Base-by-base conservation (phyloP, 2,329 filamentous ascomycete genomes). In the Onygena corvina region DNA sequence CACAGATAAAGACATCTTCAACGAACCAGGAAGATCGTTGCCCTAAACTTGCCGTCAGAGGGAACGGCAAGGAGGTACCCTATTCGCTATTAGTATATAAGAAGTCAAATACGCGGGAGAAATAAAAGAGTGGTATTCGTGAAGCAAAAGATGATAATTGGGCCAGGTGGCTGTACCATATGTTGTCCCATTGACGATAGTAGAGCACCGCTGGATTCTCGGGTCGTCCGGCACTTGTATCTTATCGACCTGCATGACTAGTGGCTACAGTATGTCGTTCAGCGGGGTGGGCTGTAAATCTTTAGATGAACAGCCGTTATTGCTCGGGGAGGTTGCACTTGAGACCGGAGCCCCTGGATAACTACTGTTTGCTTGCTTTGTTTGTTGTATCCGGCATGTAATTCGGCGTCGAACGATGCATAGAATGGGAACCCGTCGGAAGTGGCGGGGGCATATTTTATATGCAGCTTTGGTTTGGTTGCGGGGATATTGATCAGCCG, bases 161-260 rank as follows among this genome's bases (percentile, higher is more conserved):
- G 33, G 25, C 8, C 3, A 16, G 14, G 42, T 12, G 21, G 9
- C 11, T 66, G 52, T 58, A 73, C 73, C 77, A 69, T 92, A 94
- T 29, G 72, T 85, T 58, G 77, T 75, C 56, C 81, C 83, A 56
- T 83, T 81, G 51, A 89, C 70, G 47, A 71, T 68, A 35, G 79
- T 75, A 49, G 75, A 80, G 58, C 77, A 75, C 61, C 80, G 75
- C 59, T 79, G 70, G 58, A 87, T 74, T 54, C 85, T 76, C 29
- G 79, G 60, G 69, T 90, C 86, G 53, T 76, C 74, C 34, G 74
- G 75, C 16, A 73, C 71, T 46, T 66, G 64, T 54, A 90, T 76
- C 61, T 83, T 84, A 61, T 83, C 76, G 35, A 74, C 64, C 46
- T 74, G 61, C 73, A 77, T 79, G 44, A 11, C 2, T 33, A 30